A percentile compares a stretch with the other conserved stretches of the same genome.
Evolutionary conservation across 495 filamentous ascomycete species (phyloP).

Genomic region (Wilcoxina mikolae): DNA sequence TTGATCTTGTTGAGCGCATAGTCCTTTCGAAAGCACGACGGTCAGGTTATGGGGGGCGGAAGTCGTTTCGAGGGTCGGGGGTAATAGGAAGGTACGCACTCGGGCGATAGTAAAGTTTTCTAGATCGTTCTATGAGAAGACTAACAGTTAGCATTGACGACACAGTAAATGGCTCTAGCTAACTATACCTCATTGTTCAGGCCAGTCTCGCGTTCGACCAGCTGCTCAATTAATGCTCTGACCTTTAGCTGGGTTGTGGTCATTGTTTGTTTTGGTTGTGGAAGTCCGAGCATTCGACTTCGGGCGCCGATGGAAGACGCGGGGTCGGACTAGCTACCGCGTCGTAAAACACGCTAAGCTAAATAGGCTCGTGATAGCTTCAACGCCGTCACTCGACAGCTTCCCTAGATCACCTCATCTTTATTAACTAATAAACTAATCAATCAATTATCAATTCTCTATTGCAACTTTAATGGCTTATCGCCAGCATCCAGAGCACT

Average conservation of each 20-base stretch:
- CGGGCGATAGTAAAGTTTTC: conserved; percentile 35
- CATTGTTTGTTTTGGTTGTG: conserved; percentile 2
- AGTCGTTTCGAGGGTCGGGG: no score
- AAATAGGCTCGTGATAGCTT: no score
- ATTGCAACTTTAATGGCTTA: no score
- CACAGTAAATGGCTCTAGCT: not conserved
- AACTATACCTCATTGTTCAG: not conserved
- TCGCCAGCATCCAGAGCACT: no score
- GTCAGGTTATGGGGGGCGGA: no score
- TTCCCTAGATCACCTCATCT: no score
- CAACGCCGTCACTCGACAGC: no score
- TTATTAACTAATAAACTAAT: no score
- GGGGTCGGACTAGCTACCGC: not conserved
- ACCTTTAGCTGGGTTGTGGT: conserved; percentile 2
- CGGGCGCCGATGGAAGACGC: not conserved
- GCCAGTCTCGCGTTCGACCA: conserved; percentile 4
- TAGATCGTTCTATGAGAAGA: conserved; percentile 29
- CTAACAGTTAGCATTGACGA: not conserved
- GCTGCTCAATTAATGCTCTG: not conserved
- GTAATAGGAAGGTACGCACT: conserved; percentile 28
- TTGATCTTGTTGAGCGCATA: conserved; percentile 41
- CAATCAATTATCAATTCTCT: no score
- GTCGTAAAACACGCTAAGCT: not conserved
- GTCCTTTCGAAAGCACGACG: conserved; percentile 25
- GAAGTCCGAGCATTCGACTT: not conserved